Evolutionary conservation across 768 basidiomycete species (phyloP).

Genomic region (Leccinum boreale): DNA sequence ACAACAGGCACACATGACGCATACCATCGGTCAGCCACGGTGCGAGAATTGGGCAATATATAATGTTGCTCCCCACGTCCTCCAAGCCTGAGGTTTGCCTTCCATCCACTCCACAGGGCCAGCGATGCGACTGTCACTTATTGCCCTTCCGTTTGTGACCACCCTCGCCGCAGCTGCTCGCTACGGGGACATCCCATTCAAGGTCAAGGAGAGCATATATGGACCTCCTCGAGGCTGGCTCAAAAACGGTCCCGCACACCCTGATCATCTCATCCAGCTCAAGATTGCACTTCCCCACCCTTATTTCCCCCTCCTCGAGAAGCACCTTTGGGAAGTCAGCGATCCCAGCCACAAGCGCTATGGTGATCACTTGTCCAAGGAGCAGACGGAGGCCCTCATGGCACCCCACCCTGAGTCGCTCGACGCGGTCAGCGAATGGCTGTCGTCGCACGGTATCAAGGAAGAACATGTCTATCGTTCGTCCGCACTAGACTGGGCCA

Average conservation of each 20-base stretch:
- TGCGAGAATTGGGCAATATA: constrained; percentile 4
- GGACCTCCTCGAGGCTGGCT: constrained; percentile 48
- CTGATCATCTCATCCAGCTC: constrained; percentile 47
- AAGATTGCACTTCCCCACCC: constrained; percentile 57
- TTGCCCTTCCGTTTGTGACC: constrained; percentile 11
- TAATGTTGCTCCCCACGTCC: neutral
- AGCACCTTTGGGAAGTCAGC: constrained; percentile 55
- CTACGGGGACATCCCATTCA: constrained; percentile 17
- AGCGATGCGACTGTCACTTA: constrained; percentile 12
- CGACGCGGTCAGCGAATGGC: constrained; percentile 57
- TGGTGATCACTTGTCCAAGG: constrained; percentile 57
- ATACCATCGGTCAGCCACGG: neutral
- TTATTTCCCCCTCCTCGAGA: constrained; percentile 47
- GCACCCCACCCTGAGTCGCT: constrained; percentile 55
- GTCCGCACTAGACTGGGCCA: constrained; percentile 69
- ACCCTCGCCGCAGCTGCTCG: constrained; percentile 9
- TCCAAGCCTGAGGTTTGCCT: neutral
- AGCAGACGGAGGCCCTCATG: constrained; percentile 60
- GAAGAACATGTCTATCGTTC: constrained; percentile 50
- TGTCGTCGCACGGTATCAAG: constrained; percentile 50
- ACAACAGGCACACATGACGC: neutral
- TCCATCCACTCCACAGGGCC: neutral
- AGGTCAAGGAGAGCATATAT: constrained; percentile 49
- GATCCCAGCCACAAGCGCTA: constrained; percentile 54
- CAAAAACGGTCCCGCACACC: constrained; percentile 39